Conservation (phyloP, 2,329 filamentous ascomycete species). For the Capronia coronata region DNA sequence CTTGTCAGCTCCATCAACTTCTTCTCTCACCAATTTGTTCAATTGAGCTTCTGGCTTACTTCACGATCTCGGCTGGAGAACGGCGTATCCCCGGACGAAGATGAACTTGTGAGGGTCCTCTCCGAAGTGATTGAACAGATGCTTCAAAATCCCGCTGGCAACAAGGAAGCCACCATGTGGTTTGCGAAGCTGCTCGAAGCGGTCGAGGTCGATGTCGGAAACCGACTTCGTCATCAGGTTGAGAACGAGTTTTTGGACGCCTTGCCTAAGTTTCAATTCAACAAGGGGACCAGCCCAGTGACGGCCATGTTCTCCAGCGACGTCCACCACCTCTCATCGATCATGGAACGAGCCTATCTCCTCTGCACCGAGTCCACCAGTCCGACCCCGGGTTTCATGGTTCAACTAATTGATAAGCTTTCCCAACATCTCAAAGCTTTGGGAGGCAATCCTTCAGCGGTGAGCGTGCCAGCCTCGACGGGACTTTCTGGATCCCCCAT, state of each 20-base stretch:
- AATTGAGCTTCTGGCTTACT: slow-evolving; percentile 15
- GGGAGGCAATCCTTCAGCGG: slow-evolving; percentile 1
- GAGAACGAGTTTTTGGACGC: slow-evolving; percentile 37
- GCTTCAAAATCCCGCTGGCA: not conserved
- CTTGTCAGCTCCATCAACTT: slow-evolving; percentile 30
- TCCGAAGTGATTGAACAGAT: slow-evolving; percentile 27
- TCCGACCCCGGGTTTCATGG: slow-evolving; percentile 15
- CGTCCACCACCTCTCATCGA: slow-evolving; percentile 14
- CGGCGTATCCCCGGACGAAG: slow-evolving; percentile 18
- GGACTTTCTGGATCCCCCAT: slow-evolving; percentile 5
- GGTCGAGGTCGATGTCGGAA: slow-evolving; percentile 19
- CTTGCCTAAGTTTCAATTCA: slow-evolving; percentile 16
- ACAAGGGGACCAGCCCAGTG: slow-evolving; percentile 15
- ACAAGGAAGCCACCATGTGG: slow-evolving; percentile 1
- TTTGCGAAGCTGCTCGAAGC: slow-evolving; percentile 13
- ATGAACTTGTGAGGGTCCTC: slow-evolving; percentile 25
- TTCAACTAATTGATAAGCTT: slow-evolving; percentile 24
- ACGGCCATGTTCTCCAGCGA: slow-evolving; percentile 13
- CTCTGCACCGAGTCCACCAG: slow-evolving; percentile 17
- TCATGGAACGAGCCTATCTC: slow-evolving; percentile 18
- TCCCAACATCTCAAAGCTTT: slow-evolving; percentile 21
- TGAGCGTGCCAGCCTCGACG: not conserved
- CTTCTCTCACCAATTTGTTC: slow-evolving; percentile 22
- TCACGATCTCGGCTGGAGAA: slow-evolving; percentile 1
- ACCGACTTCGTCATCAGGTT: slow-evolving; percentile 38